Evolutionary conservation across 768 basidiomycete genomes (phyloP), one percentile per base, ranked within the genome.

Genomic region (Mycena alexandri): DNA sequence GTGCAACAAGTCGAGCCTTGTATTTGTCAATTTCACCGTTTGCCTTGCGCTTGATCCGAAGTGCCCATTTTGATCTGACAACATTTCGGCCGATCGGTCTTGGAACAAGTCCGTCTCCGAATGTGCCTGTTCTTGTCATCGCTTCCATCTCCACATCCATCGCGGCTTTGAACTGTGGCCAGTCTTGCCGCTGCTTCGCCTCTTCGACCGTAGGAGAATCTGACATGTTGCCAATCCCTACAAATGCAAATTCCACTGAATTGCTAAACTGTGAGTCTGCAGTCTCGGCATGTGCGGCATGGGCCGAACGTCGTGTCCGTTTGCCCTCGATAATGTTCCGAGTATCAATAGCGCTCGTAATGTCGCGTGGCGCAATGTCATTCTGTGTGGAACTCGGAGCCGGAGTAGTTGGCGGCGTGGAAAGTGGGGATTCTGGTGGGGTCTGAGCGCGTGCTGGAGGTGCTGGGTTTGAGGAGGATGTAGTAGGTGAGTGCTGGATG

Each of bases 31-130:
- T 74, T 0, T 65, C 68, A 33, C 80, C 83, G 36, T 77, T 53
- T 5, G 71, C 67, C 58, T 83, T 75, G 50, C 72, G 70, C 68
- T 84, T 85, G 58, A 77, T 69, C 22, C 69, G 68, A 33, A 74
- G 74, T 4, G 77, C 77, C 77, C 77, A 78, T 48, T 63, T 60
- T 14, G 61, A 72, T 12, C 72, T 73, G 38, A 80, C 72, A 0
- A 71, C 56, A 12, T 72, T 74, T 5, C 68, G 58, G 51, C 66
- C 71, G 2, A 17, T 21, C 1, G 77, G 78, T n/a, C 68, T 57
- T 16, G 43, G 38, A 2, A 74, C 73, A 9, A 72, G 69, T 25
- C 68, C 61, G 68, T 76, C 42, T 1, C 67, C 67, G 21, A 68
- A 55, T 4, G 61, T 68, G 17, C 61, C 53, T 52, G 47, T 56